phyloP scores from a whole-genome alignment of 179 eudicot species.

The Vitellaria paradoxa region DNA sequence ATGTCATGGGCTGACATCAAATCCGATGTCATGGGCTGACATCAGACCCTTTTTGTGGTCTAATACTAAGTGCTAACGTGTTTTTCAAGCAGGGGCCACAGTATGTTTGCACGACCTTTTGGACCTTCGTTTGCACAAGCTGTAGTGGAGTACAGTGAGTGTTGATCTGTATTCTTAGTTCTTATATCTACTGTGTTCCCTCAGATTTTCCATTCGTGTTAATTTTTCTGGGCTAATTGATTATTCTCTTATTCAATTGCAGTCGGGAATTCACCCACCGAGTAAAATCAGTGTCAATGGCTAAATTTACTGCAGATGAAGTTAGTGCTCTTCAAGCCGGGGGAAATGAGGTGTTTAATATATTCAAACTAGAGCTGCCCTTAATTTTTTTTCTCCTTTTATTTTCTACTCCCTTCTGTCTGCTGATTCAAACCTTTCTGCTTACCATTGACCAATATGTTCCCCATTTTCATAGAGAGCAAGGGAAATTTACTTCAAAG shows the following conservation, averaged over 20 bases:
- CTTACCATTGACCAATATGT: conserved; percentile 12
- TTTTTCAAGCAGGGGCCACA: conserved; percentile 65
- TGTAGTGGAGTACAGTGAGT: conserved; percentile 92
- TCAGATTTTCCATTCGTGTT: not conserved
- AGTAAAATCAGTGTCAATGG: conserved; percentile 90
- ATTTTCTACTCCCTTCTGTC: not conserved
- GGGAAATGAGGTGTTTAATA: conserved; percentile 74
- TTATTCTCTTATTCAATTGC: conserved; percentile 11
- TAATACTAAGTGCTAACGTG: not conserved
- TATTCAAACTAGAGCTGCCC: not conserved
- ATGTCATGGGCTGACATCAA: too few species aligned
- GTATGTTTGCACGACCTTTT: conserved; percentile 77
- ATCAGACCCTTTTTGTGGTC: too few species aligned
- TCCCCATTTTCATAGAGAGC: conserved; percentile 46
- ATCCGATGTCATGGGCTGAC: too few species aligned
- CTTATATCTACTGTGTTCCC: too few species aligned
- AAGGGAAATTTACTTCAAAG: conserved; percentile 63
- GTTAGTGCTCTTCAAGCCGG: conserved; percentile 66
- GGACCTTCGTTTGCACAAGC: conserved; percentile 85
- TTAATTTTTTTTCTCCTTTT: not conserved
- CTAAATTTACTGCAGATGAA: conserved; percentile 70
- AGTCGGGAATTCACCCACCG: conserved; percentile 93
- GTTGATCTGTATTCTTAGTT: conserved; percentile 4
- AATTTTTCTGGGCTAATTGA: not conserved
- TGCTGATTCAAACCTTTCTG: not conserved